phyloP scores from a whole-genome alignment of 176 grass and related monocot genomes.

The Juncus inflexus region DNA sequence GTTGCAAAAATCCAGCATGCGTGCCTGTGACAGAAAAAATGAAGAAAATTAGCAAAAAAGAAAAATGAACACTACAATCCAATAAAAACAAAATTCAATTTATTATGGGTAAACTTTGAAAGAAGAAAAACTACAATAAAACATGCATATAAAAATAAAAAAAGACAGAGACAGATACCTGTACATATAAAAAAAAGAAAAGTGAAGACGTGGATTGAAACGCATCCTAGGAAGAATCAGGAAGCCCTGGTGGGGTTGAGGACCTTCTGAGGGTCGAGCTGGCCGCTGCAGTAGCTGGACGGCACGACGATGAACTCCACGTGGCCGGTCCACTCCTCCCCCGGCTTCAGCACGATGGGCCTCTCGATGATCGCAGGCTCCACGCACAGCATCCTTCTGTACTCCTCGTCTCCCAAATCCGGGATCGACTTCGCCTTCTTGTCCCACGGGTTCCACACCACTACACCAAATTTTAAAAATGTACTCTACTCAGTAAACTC shows the following conservation, averaged over 20 bases:
- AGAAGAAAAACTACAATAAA: neutral
- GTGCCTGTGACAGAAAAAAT: neutral
- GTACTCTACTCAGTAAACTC: too few relatives aligned
- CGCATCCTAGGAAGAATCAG: neutral
- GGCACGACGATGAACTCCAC: slow-evolving; percentile 53
- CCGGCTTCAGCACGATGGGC: slow-evolving; percentile 61
- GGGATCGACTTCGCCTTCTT: slow-evolving; percentile 74
- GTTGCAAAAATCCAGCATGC: slow-evolving; percentile 4
- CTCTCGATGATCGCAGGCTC: slow-evolving; percentile 64
- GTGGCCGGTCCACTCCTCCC: slow-evolving; percentile 83
- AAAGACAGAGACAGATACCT: neutral
- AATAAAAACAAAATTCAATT: too few relatives aligned
- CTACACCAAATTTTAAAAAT: slow-evolving; percentile 14
- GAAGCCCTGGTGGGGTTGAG: slow-evolving; percentile 17
- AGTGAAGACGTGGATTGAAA: neutral
- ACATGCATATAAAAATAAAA: neutral
- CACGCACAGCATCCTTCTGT: slow-evolving; percentile 78
- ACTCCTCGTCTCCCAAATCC: slow-evolving; percentile 76
- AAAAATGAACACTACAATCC: too few relatives aligned
- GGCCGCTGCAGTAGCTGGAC: slow-evolving; percentile 84
- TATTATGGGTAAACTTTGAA: too few relatives aligned
- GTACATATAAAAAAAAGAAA: slow-evolving; percentile 14
- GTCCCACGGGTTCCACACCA: slow-evolving; percentile 95
- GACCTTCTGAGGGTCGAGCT: slow-evolving; percentile 55
- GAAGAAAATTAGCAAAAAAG: neutral